Conservation (phyloP, 805 yeast species). For the Wickerhamia fluorescens region DNA sequence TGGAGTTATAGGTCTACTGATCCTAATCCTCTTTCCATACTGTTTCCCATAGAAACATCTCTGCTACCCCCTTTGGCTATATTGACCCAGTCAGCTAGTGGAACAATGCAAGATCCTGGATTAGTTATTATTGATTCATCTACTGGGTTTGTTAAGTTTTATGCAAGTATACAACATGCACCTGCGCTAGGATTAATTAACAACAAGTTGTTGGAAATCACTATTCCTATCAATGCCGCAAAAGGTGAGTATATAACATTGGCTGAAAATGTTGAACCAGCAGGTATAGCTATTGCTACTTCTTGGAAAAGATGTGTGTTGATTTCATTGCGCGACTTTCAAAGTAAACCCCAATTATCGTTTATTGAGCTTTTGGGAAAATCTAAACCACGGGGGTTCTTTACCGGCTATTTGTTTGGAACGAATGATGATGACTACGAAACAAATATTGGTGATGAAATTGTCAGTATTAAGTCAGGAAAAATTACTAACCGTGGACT, state of each 20-base stretch:
- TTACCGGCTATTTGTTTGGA: slow-evolving; percentile 5
- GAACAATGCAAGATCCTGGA: slow-evolving; percentile 54
- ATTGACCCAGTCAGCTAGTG: slow-evolving; percentile 51
- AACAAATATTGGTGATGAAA: slow-evolving; percentile 32
- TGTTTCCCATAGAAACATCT: slow-evolving; percentile 38
- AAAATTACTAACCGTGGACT: slow-evolving; percentile 42
- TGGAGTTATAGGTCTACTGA: slow-evolving; percentile 68
- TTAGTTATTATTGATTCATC: slow-evolving; percentile 55
- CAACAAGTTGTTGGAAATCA: slow-evolving; percentile 36
- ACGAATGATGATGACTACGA: slow-evolving; percentile 5
- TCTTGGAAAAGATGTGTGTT: slow-evolving; percentile 60
- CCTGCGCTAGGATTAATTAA: slow-evolving; percentile 55
- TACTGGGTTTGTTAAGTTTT: slow-evolving; percentile 56
- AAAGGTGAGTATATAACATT: slow-evolving; percentile 50
- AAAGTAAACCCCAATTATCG: slow-evolving; percentile 51
- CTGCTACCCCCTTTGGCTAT: slow-evolving; percentile 44
- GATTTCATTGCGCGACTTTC: slow-evolving; percentile 56
- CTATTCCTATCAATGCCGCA: slow-evolving; percentile 24
- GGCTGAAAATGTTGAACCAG: slow-evolving; percentile 60
- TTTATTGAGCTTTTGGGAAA: slow-evolving; percentile 22
- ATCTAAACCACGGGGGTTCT: slow-evolving; percentile 2
- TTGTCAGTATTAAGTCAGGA: slow-evolving; percentile 55
- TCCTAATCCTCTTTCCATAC: slow-evolving; percentile 47
- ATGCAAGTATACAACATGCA: slow-evolving; percentile 68
- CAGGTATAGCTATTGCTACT: slow-evolving; percentile 68